Evolutionary conservation across 768 basidiomycete genomes (phyloP).

Genomic region (Tulasnella sp.): DNA sequence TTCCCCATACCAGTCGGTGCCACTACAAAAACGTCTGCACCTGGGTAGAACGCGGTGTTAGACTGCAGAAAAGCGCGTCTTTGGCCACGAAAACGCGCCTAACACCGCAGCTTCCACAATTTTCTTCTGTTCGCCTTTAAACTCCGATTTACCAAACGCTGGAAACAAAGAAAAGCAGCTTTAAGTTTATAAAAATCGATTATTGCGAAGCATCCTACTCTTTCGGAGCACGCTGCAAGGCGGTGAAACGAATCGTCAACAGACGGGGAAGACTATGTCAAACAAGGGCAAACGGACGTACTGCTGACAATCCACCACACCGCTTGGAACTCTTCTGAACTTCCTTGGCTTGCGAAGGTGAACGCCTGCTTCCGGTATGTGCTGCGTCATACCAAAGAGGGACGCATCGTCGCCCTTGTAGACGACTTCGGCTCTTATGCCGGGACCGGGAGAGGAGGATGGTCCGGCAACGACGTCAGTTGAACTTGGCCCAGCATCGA

Average conservation of each 20-base stretch:
- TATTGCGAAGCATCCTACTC: neutral
- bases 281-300: neutral
- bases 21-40: constrained; percentile 73
- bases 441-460: neutral
- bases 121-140: constrained; percentile 77
- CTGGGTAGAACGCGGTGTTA: constrained; percentile 44
- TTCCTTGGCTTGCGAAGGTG: constrained; percentile 22
- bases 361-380: constrained; percentile 1
- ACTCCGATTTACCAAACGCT: constrained; percentile 73
- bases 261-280: neutral
- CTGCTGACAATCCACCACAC: constrained; percentile 31
- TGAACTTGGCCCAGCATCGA: neutral
- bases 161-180: neutral
- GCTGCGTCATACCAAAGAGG: neutral
- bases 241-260: neutral
- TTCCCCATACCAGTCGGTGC: constrained; percentile 92
- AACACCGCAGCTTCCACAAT: constrained; percentile 70
- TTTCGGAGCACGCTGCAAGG: constrained; percentile 21
- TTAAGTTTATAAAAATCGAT: neutral
- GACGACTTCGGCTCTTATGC: neutral
- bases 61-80: neutral
- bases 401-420: neutral
- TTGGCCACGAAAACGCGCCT: constrained; percentile 48
- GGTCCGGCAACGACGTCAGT: neutral
- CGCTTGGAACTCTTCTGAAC: constrained; percentile 25